A percentile compares a stretch with the other conserved stretches of the same genome.
These are phyloP conservation scores for Naganishia friedmannii DNA, from an alignment of 768 basidiomycete species.

Conservation along the genomic window DNA sequence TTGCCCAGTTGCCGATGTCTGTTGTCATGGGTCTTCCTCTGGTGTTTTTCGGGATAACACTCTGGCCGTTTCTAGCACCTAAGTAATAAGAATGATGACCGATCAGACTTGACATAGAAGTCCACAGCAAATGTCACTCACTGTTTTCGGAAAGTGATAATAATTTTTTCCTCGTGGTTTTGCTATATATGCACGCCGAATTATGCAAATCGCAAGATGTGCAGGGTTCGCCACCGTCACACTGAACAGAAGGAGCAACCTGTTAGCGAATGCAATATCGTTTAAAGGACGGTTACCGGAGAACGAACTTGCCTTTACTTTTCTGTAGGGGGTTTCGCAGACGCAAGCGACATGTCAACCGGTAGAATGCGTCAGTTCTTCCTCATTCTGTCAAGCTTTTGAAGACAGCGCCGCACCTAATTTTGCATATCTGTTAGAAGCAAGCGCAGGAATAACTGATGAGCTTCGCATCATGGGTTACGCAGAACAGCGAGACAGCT, in stretches of 20 bases:
- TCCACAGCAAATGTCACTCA: background rate
- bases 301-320: conserved; percentile 28
- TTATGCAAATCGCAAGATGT: conserved; percentile 26
- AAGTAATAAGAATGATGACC: background rate
- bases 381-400: too few relatives aligned
- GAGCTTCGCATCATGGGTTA: background rate
- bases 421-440: conserved; percentile 26
- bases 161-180: conserved; percentile 26
- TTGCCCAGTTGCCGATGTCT: conserved; percentile 13
- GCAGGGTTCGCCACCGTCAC: conserved; percentile 31
- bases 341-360: background rate
- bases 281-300: background rate
- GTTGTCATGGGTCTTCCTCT: conserved; percentile 20
- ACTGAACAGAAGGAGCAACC: background rate
- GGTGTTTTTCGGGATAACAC: conserved; percentile 18
- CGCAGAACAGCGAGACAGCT: background rate
- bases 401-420: conserved; percentile 12
- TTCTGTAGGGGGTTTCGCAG: conserved; percentile 2
- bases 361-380: background rate
- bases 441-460: background rate
- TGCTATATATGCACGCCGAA: conserved; percentile 27
- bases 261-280: too few relatives aligned
- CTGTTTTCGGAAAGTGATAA: conserved; percentile 8
- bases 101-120: background rate
- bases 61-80: conserved; percentile 12